A percentile compares a stretch with the other conserved stretches of the same genome.
Evolutionary conservation across 805 yeast species (phyloP).

Genomic region (Candida xyloterini): DNA sequence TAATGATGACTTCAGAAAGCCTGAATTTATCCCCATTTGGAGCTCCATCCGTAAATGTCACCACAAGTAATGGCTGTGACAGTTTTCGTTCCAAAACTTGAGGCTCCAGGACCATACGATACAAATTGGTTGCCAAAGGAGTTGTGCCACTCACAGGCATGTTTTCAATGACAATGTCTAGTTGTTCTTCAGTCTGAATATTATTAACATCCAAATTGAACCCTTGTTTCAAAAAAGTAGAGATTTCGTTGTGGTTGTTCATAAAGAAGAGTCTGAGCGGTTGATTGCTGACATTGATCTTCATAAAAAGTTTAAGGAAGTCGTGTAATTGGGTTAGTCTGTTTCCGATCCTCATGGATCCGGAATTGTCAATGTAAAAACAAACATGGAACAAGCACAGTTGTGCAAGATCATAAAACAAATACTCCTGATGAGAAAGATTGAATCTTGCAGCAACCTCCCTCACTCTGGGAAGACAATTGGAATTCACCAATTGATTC

Average conservation of each 20-base stretch:
- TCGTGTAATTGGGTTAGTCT: conserved; percentile 21
- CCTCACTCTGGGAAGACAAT: conserved; percentile 23
- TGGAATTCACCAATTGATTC: conserved; percentile 14
- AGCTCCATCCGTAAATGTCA: conserved; percentile 26
- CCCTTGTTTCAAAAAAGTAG: conserved; percentile 1
- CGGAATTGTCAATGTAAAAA: conserved; percentile 26
- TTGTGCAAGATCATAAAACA: conserved; percentile 25
- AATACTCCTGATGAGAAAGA: conserved; percentile 18
- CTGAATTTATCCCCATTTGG: conserved; percentile 20
- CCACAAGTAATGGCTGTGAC: conserved; percentile 19
- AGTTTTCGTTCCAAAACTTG: conserved; percentile 16
- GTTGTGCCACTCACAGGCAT: conserved; percentile 23
- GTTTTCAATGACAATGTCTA: conserved; percentile 14
- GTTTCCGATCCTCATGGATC: conserved; percentile 22
- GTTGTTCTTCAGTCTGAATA: conserved; percentile 19
- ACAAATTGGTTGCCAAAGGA: conserved; percentile 22
- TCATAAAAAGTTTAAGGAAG: conserved; percentile 19
- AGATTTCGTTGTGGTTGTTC: conserved; percentile 23
- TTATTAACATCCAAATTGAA: conserved; percentile 18
- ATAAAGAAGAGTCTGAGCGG: conserved; percentile 23
- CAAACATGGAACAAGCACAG: conserved; percentile 21
- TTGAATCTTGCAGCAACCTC: conserved; percentile 20
- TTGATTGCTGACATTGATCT: conserved; percentile 21
- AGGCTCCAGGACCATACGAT: conserved; percentile 21
- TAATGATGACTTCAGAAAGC: conserved; percentile 11